Conservation (phyloP, 352 stramenopile species). For the Phytopythium litorale region DNA sequence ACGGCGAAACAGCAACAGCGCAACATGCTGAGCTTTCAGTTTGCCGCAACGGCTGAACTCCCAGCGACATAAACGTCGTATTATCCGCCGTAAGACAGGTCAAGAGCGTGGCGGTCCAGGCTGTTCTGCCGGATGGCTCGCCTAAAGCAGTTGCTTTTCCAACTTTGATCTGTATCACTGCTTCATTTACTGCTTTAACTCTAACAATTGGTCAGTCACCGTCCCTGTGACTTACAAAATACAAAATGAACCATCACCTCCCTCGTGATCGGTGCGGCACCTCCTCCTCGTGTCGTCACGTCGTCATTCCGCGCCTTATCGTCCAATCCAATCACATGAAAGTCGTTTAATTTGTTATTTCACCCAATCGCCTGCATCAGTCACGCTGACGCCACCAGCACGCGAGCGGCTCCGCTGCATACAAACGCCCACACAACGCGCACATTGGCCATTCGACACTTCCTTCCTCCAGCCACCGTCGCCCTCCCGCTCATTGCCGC, state of each 20-base stretch:
- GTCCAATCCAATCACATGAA: background rate
- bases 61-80: background rate
- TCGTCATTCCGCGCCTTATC: background rate
- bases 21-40: too few relatives aligned
- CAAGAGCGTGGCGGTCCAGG: background rate
- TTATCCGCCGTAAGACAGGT: background rate
- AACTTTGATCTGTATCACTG: background rate
- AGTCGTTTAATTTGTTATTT: background rate
- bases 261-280: background rate
- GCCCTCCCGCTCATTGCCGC: background rate
- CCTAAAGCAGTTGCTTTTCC: background rate
- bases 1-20: too few relatives aligned
- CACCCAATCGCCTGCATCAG: background rate
- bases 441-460: background rate
- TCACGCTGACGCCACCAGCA: background rate
- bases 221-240: background rate
- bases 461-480: too few relatives aligned
- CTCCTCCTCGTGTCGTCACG: constrained; percentile 3
- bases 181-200: background rate
- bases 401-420: background rate
- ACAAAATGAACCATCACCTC: background rate
- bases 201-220: background rate
- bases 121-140: background rate
- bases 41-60: too few relatives aligned
- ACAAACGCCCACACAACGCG: background rate